Evolutionary conservation across 169 alveolate species (phyloP), one percentile per base, ranked within the genome.

Genomic region (Perkinsus olseni): DNA sequence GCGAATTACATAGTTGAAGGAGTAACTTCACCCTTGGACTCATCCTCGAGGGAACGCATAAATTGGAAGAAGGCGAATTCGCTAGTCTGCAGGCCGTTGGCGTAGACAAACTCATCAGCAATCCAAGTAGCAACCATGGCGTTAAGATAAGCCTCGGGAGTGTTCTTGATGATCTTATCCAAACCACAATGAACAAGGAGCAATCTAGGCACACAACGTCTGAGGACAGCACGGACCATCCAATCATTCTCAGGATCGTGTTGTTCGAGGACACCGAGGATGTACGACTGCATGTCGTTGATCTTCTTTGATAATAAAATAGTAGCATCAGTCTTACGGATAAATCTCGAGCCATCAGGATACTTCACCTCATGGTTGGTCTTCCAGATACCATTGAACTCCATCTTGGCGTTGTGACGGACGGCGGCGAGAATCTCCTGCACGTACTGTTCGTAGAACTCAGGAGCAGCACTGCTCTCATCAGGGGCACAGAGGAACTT

Each of bases 51-150:
- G 50, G 50, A 40, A 40, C 50, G 62, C 50, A 96, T 94, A 95
- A 96, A 96, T 74, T 96, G 97, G 94, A 95, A 95, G 94, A 96
- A 96, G 51, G 95, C 95, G 24, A 93, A 97, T 28, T 97, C 94
- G 8, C 96, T 94, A 50, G 95, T 96, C 50, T 40, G 3, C 92
- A 96, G 96, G 39, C 95, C 93, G 74, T 96, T 96, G 13, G 93
- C 92, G 91, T 96, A 96, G 93, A 95, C 96, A 93, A 95, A 96
- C 39, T 92, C 94, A 24, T 96, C 94, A 0, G 98, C 97, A 0
- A 96, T 39, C 21, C 95, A 91, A 0, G 98, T 92, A 13, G 98
- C 97, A 51, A 96, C 94, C 91, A 96, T 93, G 38, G 98, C 95
- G 36, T 96, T 94, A 92, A 96, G 50, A 91, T 96, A 96, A 40